Conservation (phyloP, 305 asterid genomes). For the Solanum hybrid region DNA sequence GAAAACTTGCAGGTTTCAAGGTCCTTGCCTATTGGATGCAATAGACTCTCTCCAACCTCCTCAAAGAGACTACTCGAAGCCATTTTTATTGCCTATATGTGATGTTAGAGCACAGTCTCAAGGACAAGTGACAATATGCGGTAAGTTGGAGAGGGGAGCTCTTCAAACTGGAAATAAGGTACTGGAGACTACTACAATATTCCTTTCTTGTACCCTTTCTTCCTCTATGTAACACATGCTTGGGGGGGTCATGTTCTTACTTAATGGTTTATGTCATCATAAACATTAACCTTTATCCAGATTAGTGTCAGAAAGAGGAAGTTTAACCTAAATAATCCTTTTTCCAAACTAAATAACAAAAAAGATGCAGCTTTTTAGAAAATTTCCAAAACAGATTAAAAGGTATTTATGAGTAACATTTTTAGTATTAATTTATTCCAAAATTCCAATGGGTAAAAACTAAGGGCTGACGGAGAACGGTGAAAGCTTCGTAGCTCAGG, state of each 20-base stretch:
- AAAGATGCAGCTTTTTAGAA: background rate
- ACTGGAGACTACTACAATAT: conserved; percentile 9
- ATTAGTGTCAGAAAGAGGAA: background rate
- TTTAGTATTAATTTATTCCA: background rate
- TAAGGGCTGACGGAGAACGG: background rate
- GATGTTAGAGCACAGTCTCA: conserved; percentile 83
- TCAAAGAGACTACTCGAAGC: conserved; percentile 67
- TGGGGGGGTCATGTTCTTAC: background rate
- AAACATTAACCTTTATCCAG: background rate
- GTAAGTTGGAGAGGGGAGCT: conserved; percentile 91
- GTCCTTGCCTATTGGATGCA: conserved; percentile 75
- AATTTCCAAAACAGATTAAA: background rate
- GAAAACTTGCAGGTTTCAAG: conserved; percentile 57
- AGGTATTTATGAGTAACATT: background rate
- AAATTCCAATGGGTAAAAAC: background rate
- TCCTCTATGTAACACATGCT: background rate
- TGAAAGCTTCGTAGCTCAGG: background rate
- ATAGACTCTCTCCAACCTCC: conserved; percentile 89
- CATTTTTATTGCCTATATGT: conserved; percentile 71
- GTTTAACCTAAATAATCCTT: background rate
- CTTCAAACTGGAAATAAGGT: conserved; percentile 79
- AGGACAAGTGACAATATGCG: conserved; percentile 63
- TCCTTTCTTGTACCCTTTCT: background rate
- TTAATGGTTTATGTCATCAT: background rate
- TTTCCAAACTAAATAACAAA: background rate